Conservation (phyloP, 2,329 filamentous ascomycete species). For the Chaetothyriales sp. region DNA sequence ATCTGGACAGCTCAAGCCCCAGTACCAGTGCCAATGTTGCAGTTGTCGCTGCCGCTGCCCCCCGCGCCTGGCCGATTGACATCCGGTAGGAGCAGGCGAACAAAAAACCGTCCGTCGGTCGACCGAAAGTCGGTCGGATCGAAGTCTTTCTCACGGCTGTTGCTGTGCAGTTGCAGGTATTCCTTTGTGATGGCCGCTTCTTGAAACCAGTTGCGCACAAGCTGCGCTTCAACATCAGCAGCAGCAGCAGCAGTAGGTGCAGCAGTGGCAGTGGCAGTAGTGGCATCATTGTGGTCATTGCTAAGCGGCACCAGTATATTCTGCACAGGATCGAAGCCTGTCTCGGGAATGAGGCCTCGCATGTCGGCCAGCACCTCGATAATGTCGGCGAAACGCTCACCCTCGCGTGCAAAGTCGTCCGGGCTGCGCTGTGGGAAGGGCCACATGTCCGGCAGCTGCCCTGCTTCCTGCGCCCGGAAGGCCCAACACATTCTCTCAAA, state of each 20-base stretch:
- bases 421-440: slow-evolving; percentile 41
- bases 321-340: slow-evolving; percentile 25
- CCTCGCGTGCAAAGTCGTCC: slow-evolving; percentile 40
- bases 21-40: not conserved
- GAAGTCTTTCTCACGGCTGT: slow-evolving; percentile 20
- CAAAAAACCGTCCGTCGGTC: not conserved
- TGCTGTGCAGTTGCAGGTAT: slow-evolving; percentile 9
- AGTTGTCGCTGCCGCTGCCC: too few species aligned
- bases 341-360: slow-evolving; percentile 35
- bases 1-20: not conserved
- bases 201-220: slow-evolving; percentile 26
- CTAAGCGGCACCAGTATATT: slow-evolving; percentile 28
- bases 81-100: not conserved
- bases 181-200: slow-evolving; percentile 28
- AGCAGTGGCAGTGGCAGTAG: too few species aligned
- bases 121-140: slow-evolving; percentile 19
- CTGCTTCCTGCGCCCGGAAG: slow-evolving; percentile 38
- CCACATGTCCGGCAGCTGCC: slow-evolving; percentile 32
- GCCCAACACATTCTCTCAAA: slow-evolving; percentile 48
- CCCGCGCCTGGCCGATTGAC: not conserved
- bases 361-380: slow-evolving; percentile 46
- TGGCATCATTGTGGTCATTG: slow-evolving; percentile 22
- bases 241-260: not conserved
- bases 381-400: slow-evolving; percentile 44
- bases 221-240: slow-evolving; percentile 1